These are phyloP conservation scores for Termitomyces titanicus DNA, from an alignment of 768 basidiomycete genomes.

Conservation along the genomic window DNA sequence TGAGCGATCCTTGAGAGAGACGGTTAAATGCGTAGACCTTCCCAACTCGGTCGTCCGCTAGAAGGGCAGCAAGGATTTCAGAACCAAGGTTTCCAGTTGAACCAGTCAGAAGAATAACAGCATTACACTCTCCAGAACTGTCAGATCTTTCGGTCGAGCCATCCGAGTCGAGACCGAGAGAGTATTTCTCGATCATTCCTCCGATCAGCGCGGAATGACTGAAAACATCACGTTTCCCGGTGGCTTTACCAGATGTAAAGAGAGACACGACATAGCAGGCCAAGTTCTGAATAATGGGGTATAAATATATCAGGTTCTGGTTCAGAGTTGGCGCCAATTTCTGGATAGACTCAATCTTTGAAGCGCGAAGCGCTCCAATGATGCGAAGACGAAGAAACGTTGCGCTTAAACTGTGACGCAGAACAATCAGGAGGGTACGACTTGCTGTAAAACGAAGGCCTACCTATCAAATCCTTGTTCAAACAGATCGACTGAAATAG, in stretches of 20 bases:
- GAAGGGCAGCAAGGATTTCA: slow-evolving; percentile 13
- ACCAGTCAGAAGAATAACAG: slow-evolving; percentile 18
- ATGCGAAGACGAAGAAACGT: neutral
- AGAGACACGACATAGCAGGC: neutral
- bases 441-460: neutral
- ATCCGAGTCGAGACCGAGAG: slow-evolving; percentile 19
- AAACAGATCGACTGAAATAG: neutral
- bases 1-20: neutral
- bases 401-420: neutral
- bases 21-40: slow-evolving; percentile 33
- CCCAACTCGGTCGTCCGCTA: slow-evolving; percentile 30
- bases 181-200: slow-evolving; percentile 32
- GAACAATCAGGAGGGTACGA: neutral
- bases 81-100: slow-evolving; percentile 21
- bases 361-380: neutral
- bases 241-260: neutral
- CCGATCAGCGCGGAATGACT: slow-evolving; percentile 19
- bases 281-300: neutral
- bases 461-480: neutral
- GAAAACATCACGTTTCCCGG: neutral
- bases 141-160: neutral
- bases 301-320: neutral
- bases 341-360: neutral
- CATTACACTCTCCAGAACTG: neutral
- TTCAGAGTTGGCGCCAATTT: neutral